Evolutionary conservation across 148 eudicot genomes (phyloP).

Genomic region (Camellia lanceoleosa): DNA sequence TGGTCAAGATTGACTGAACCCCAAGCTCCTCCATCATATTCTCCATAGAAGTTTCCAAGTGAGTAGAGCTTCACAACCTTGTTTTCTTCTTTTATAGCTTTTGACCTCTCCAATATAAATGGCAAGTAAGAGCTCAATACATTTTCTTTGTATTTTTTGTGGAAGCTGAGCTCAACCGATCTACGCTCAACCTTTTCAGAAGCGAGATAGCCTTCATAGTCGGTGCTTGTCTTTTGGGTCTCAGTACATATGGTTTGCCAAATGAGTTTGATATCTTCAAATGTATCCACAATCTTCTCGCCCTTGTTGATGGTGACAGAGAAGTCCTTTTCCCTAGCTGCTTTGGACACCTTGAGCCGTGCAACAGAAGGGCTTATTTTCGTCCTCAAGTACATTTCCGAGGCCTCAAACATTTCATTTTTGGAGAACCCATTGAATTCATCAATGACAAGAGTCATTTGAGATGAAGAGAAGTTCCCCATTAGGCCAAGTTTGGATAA

Average conservation of each 20-base stretch:
- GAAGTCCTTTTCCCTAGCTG: background rate
- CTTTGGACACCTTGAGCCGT: constrained; percentile 17
- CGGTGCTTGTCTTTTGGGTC: background rate
- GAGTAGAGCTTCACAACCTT: background rate
- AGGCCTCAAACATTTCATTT: constrained; percentile 17
- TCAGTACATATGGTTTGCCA: constrained; percentile 13
- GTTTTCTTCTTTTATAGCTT: constrained; percentile 2
- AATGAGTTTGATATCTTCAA: background rate
- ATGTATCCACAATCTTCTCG: constrained; percentile 4
- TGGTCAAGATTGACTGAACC: constrained; percentile 19
- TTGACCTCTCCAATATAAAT: background rate
- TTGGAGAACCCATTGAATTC: constrained; percentile 8
- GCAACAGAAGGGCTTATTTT: constrained; percentile 15
- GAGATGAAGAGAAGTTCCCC: constrained; percentile 11
- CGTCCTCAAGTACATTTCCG: constrained; percentile 16
- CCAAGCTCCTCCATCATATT: background rate
- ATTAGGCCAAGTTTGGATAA: constrained; percentile 18
- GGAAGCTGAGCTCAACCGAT: constrained; percentile 16
- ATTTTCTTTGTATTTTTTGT: constrained; percentile 2
- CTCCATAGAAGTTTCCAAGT: background rate
- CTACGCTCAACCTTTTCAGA: constrained; percentile 1
- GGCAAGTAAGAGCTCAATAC: constrained; percentile 18
- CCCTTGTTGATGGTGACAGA: constrained; percentile 4
- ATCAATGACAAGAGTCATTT: constrained; percentile 17
- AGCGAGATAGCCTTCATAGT: background rate